Conservation (phyloP, 2,329 filamentous ascomycete genomes). For the Akanthomyces lecanii region DNA sequence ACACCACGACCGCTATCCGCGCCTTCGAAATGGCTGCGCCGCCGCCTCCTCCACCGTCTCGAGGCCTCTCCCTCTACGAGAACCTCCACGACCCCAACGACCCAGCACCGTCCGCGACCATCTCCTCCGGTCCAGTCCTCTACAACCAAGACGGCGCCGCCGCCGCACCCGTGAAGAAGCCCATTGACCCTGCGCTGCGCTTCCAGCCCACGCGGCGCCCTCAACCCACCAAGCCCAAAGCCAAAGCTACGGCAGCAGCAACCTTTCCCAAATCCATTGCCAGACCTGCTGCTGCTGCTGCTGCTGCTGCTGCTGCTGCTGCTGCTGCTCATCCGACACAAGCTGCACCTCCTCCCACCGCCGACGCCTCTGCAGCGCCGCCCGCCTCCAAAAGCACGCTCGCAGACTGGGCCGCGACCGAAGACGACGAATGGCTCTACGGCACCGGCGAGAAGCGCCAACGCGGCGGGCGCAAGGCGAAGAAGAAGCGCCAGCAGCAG, state of each 20-base stretch:
- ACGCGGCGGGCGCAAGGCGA: slow-evolving; percentile 74
- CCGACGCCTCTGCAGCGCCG: slow-evolving; percentile 20
- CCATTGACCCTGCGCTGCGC: slow-evolving; percentile 58
- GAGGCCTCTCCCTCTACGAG: slow-evolving; percentile 72
- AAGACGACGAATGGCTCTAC: slow-evolving; percentile 79
- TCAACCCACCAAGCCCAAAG: slow-evolving; percentile 44
- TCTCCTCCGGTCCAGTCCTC: slow-evolving; percentile 70
- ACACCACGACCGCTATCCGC: too few species aligned
- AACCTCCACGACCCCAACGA: slow-evolving; percentile 66
- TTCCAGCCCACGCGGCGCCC: slow-evolving; percentile 85
- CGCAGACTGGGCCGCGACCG: slow-evolving; percentile 74
- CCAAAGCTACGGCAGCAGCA: slow-evolving; percentile 47
- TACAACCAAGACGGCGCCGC: slow-evolving; percentile 47
- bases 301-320: slow-evolving; percentile 26
- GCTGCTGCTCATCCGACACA: slow-evolving; percentile 22
- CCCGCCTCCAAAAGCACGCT: slow-evolving; percentile 59
- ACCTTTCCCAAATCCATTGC: slow-evolving; percentile 44
- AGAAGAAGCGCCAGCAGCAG: slow-evolving; percentile 59
- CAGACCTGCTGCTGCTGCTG: slow-evolving; percentile 24
- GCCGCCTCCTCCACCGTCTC: slow-evolving; percentile 37
- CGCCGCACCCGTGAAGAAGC: slow-evolving; percentile 53
- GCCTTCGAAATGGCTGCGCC: slow-evolving; percentile 25
- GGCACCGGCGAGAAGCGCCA: slow-evolving; percentile 59
- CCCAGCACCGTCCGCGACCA: slow-evolving; percentile 51
- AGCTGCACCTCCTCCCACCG: slow-evolving; percentile 23